A percentile compares a stretch with the other conserved stretches of the same genome.
Evolutionary conservation across 2,329 filamentous ascomycete genomes (phyloP).

Genomic region (Fusarium caatingaense): DNA sequence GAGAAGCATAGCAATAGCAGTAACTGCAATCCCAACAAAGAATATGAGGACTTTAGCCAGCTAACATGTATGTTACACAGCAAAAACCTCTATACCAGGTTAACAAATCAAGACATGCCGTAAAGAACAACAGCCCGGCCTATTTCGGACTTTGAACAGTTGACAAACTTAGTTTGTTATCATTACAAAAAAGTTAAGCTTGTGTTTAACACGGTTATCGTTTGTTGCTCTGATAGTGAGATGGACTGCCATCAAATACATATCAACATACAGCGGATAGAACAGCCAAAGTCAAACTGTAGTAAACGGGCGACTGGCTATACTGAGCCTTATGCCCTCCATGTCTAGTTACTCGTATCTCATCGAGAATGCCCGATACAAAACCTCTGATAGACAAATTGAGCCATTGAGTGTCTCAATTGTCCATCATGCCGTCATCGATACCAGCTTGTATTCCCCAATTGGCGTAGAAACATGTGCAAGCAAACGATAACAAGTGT

Average conservation of each 20-base stretch:
- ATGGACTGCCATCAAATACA: neutral
- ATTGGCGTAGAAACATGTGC: neutral
- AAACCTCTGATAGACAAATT: neutral
- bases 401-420: neutral
- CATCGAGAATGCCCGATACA: neutral
- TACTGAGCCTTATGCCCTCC: neutral
- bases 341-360: neutral
- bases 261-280: neutral
- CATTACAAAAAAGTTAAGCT: neutral
- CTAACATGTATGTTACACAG: neutral
- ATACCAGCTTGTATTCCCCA: neutral
- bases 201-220: neutral
- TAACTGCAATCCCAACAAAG: neutral
- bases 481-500: neutral
- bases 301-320: neutral
- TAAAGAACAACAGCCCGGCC: neutral
- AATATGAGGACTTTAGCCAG: neutral
- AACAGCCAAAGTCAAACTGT: neutral
- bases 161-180: neutral
- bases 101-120: neutral
- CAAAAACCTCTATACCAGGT: neutral
- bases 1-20: neutral
- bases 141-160: neutral
- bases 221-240: neutral
- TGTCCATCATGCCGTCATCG: neutral